phyloP scores from a whole-genome alignment of 106 monocot species.

The Xerophyta viscosa region DNA sequence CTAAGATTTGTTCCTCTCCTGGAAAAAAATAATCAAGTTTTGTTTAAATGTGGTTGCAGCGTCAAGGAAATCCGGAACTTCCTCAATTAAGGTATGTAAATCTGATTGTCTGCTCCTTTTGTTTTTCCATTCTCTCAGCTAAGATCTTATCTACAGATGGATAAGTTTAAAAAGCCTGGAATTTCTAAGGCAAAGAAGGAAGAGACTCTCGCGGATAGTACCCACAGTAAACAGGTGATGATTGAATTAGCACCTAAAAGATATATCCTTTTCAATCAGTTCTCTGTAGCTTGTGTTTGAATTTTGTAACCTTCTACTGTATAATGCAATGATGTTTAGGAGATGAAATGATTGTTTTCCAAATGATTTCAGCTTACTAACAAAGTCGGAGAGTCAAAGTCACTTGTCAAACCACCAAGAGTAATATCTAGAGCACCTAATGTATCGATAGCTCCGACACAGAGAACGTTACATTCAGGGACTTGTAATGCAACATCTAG shows the following conservation, averaged over 20 bases:
- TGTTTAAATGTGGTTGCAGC: too few relatives aligned
- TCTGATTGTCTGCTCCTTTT: not conserved
- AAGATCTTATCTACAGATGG: not conserved
- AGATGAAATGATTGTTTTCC: too few relatives aligned
- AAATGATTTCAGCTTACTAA: conserved; percentile 13
- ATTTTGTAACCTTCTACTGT: too few relatives aligned
- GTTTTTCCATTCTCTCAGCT: not conserved
- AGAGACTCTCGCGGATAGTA: not conserved
- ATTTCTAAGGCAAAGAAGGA: not conserved
- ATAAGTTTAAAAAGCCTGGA: not conserved
- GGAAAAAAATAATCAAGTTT: too few relatives aligned
- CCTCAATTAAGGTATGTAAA: conserved; percentile 33
- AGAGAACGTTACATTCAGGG: conserved; percentile 3
- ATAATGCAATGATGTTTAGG: too few relatives aligned
- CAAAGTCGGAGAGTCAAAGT: conserved; percentile 8
- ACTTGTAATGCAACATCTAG: conserved; percentile 13
- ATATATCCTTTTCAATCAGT: too few relatives aligned
- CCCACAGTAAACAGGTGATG: not conserved
- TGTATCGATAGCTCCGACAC: conserved; percentile 10
- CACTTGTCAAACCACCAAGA: conserved; percentile 18
- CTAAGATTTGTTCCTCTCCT: too few relatives aligned
- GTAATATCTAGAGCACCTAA: conserved; percentile 6
- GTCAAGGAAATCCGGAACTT: conserved; percentile 19
- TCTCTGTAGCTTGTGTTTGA: too few relatives aligned
- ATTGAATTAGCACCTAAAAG: too few relatives aligned